Percentiles rank a stretch among this genome's conserved stretches.
Conservation (phyloP, 2,329 filamentous ascomycete species). For the Cercospora janseana region DNA sequence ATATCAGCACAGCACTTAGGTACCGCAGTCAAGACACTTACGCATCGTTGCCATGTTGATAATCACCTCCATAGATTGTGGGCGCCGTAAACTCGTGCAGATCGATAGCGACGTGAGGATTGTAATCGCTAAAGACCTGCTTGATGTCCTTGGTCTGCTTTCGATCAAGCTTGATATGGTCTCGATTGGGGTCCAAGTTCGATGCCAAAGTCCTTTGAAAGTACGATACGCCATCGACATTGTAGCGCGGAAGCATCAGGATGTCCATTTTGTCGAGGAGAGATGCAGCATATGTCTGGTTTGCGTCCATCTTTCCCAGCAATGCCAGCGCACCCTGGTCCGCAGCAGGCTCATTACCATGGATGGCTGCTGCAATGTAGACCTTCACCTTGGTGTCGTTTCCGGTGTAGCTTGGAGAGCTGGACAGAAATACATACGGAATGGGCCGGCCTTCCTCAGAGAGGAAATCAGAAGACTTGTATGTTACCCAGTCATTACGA, state of each 20-base stretch:
- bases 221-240: conserved; percentile 40
- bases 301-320: conserved; percentile 38
- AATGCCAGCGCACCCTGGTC: conserved; percentile 40
- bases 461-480: conserved; percentile 32
- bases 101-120: conserved; percentile 39
- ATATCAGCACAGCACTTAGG: no score
- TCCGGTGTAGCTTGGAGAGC: neutral
- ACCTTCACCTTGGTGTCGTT: conserved; percentile 31
- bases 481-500: conserved; percentile 39
- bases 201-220: conserved; percentile 39
- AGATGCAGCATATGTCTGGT: conserved; percentile 35
- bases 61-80: conserved; percentile 33
- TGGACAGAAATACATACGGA: conserved; percentile 34
- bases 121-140: conserved; percentile 34
- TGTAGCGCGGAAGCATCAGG: conserved; percentile 39
- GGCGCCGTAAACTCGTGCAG: conserved; percentile 40
- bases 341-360: conserved; percentile 42
- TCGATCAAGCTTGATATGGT: conserved; percentile 40
- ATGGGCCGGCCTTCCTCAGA: conserved; percentile 39
- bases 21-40: no score
- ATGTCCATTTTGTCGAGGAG: conserved; percentile 40
- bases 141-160: conserved; percentile 40
- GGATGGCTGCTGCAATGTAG: conserved; percentile 38
- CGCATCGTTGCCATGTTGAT: conserved; percentile 39
- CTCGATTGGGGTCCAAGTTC: conserved; percentile 41